phyloP scores from a whole-genome alignment of 805 yeast genomes.

The Helenozyma rhizophorensis region DNA sequence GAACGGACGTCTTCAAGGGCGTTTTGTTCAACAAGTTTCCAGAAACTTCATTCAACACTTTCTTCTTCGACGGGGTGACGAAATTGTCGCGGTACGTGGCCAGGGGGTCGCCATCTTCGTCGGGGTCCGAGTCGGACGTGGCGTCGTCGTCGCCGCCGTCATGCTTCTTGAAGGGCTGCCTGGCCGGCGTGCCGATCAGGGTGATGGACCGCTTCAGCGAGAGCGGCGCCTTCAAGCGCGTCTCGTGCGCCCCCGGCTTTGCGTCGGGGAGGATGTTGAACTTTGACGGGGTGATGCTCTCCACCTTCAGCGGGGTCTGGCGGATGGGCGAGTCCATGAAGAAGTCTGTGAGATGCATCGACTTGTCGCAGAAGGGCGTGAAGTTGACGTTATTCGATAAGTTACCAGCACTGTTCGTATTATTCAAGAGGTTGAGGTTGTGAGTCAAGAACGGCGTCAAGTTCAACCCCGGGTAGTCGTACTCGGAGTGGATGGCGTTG shows the following conservation, averaged over 20 bases:
- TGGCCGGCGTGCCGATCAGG: slow-evolving; percentile 35
- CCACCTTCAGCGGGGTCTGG: slow-evolving; percentile 31
- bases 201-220: slow-evolving; percentile 33
- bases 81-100: slow-evolving; percentile 10
- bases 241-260: not conserved
- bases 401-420: slow-evolving; percentile 17
- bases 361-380: slow-evolving; percentile 42
- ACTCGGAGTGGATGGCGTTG: slow-evolving; percentile 10
- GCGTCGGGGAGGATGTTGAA: slow-evolving; percentile 20
- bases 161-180: slow-evolving; percentile 29
- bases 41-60: slow-evolving; percentile 22
- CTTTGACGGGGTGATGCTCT: slow-evolving; percentile 39
- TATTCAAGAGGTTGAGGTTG: slow-evolving; percentile 21
- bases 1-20: slow-evolving; percentile 10
- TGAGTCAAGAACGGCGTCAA: slow-evolving; percentile 41
- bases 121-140: slow-evolving; percentile 8
- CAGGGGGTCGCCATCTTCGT: slow-evolving; percentile 5
- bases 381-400: slow-evolving; percentile 20
- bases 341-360: slow-evolving; percentile 38
- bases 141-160: slow-evolving; percentile 14
- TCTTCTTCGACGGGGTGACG: slow-evolving; percentile 32
- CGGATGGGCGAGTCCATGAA: slow-evolving; percentile 43
- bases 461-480: slow-evolving; percentile 33
- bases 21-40: slow-evolving; percentile 10
- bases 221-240: slow-evolving; percentile 19